These are phyloP conservation scores for Suhomyces tanzawaensis DNA, from an alignment of 805 yeast genomes.

Conservation along the genomic window DNA sequence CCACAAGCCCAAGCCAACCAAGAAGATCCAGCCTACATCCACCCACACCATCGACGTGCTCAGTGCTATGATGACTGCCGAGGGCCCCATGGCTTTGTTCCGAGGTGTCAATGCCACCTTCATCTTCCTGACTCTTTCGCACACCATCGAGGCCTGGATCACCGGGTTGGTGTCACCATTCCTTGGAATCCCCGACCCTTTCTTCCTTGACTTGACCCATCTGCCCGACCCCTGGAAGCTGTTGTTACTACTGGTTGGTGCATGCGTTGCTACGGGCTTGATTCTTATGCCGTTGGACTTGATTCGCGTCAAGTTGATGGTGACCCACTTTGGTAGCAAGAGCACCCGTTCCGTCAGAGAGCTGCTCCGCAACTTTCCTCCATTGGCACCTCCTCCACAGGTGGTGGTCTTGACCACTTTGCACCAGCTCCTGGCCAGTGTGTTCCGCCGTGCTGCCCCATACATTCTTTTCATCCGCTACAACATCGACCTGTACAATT, in stretches of 20 bases:
- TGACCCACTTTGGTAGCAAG: conserved; percentile 53
- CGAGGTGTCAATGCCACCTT: conserved; percentile 79
- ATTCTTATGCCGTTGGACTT: conserved; percentile 78
- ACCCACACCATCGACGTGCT: conserved; percentile 64
- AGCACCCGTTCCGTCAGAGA: conserved; percentile 69
- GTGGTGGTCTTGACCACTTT: conserved; percentile 49
- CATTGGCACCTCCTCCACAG: conserved; percentile 50
- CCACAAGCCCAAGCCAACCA: background rate
- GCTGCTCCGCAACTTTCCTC: conserved; percentile 60
- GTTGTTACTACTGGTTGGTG: conserved; percentile 63
- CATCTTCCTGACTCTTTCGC: conserved; percentile 67
- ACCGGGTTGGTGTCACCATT: conserved; percentile 84
- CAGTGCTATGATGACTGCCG: conserved; percentile 63
- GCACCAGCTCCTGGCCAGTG: conserved; percentile 57
- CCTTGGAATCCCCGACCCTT: conserved; percentile 83
- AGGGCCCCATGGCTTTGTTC: conserved; percentile 68
- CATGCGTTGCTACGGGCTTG: conserved; percentile 70
- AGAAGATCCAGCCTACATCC: conserved; percentile 53
- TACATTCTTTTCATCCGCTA: conserved; percentile 55
- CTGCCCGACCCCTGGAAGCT: conserved; percentile 73
- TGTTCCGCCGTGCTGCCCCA: conserved; percentile 67
- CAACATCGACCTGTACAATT: conserved; percentile 64
- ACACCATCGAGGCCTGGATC: conserved; percentile 86
- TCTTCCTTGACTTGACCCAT: conserved; percentile 76
- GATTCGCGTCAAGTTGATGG: conserved; percentile 72